These are phyloP conservation scores for Pachysolen tannophilus DNA, from an alignment of 805 yeast genomes.

Conservation along the genomic window DNA sequence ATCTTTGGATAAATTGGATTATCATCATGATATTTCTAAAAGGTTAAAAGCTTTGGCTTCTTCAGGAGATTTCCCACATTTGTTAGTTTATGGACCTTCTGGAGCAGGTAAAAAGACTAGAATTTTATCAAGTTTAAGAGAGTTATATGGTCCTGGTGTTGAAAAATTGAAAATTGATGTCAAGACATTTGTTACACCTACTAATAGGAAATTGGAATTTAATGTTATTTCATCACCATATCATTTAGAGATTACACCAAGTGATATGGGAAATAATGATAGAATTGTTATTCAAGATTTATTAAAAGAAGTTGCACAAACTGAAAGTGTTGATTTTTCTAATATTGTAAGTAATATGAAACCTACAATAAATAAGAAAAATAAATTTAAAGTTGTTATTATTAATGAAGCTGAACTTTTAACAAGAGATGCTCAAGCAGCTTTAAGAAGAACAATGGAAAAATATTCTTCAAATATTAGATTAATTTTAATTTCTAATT, in stretches of 20 bases:
- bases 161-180: constrained; percentile 86
- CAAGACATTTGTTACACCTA: constrained; percentile 66
- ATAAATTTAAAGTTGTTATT: constrained; percentile 70
- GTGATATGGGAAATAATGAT: constrained; percentile 95
- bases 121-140: constrained; percentile 67
- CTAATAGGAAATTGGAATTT: constrained; percentile 77
- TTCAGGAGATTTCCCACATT: constrained; percentile 87
- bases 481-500: constrained; percentile 74
- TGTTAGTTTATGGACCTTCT: constrained; percentile 87
- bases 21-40: constrained; percentile 56
- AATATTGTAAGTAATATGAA: constrained; percentile 20
- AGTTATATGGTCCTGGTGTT: constrained; percentile 76
- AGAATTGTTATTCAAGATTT: constrained; percentile 91
- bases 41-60: constrained; percentile 54
- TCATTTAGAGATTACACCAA: constrained; percentile 93
- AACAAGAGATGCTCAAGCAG: constrained; percentile 93
- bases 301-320: constrained; percentile 89
- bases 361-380: constrained; percentile 18
- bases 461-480: constrained; percentile 85
- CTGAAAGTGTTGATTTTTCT: constrained; percentile 85
- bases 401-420: constrained; percentile 89
- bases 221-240: constrained; percentile 87
- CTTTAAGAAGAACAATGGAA: constrained; percentile 92
- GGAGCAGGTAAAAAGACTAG: constrained; percentile 98
- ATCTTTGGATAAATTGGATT: constrained; percentile 53